These are phyloP conservation scores for Penicillium sp. DNA, from an alignment of 2,329 filamentous ascomycete genomes.

Conservation along the genomic window DNA sequence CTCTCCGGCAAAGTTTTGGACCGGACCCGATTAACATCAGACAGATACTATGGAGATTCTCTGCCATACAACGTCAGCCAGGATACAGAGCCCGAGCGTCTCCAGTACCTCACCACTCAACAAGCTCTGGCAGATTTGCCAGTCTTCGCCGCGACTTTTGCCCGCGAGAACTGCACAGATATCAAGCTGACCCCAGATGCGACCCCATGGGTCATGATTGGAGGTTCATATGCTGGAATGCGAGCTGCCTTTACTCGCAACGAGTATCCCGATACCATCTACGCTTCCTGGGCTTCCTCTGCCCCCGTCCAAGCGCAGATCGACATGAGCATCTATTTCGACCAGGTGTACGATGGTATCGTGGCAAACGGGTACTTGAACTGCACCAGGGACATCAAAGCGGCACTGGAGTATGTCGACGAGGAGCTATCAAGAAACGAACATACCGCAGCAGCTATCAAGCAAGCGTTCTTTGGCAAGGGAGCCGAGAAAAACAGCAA, in stretches of 20 bases:
- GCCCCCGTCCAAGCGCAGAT: conserved; percentile 47
- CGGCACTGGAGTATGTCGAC: conserved; percentile 50
- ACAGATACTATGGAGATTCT: conserved; percentile 44
- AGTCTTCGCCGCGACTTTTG: conserved; percentile 44
- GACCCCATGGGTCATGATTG: conserved; percentile 48
- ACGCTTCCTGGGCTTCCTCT: conserved; percentile 41
- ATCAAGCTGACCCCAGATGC: conserved; percentile 39
- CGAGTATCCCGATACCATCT: conserved; percentile 43
- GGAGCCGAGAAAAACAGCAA: conserved; percentile 48
- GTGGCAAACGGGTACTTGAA: conserved; percentile 49
- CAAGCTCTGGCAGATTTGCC: conserved; percentile 47
- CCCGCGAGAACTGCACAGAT: conserved; percentile 28
- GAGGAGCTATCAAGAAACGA: conserved; percentile 38
- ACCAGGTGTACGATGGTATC: conserved; percentile 49
- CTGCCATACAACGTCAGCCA: conserved; percentile 37
- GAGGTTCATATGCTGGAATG: conserved; percentile 47
- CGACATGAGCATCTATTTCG: conserved; percentile 52
- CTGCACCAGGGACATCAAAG: conserved; percentile 50
- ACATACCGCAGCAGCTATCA: conserved; percentile 40
- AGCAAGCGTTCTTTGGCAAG: conserved; percentile 48
- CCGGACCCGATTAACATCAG: conserved; percentile 5
- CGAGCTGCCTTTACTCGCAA: conserved; percentile 45
- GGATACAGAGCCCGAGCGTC: conserved; percentile 39
- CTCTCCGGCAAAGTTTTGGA: neutral
- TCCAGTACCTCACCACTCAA: conserved; percentile 42